Conservation (phyloP, 2,329 filamentous ascomycete species). For the Coniochaeta sp. region DNA sequence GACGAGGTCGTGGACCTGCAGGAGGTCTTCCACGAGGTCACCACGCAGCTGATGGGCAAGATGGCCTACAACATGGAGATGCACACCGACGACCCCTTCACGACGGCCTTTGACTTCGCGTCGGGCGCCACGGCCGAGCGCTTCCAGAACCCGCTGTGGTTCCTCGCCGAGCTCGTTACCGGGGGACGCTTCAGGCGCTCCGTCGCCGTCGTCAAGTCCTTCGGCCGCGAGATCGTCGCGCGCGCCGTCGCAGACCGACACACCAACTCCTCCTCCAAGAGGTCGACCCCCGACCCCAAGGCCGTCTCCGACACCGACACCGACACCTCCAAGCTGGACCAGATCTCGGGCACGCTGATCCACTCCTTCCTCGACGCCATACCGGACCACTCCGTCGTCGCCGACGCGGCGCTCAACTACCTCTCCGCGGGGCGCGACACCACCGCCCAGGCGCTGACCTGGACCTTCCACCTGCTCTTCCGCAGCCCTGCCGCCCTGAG, state of each 20-base stretch:
- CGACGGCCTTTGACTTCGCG: constrained; percentile 53
- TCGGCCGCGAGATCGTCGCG: constrained; percentile 50
- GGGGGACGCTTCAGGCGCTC: constrained; percentile 40
- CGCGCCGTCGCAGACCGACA: constrained; percentile 39
- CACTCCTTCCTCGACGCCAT: constrained; percentile 53
- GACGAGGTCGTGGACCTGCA: constrained; percentile 44
- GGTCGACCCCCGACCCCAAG: not conserved
- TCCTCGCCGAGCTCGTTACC: constrained; percentile 47
- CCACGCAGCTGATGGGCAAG: constrained; percentile 58
- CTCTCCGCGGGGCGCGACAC: constrained; percentile 59
- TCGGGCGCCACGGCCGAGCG: constrained; percentile 52
- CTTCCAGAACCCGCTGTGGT: constrained; percentile 61
- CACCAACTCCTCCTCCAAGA: not conserved
- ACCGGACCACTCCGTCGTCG: constrained; percentile 45
- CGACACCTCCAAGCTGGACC: constrained; percentile 22
- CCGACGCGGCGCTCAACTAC: constrained; percentile 59
- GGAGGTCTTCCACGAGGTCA: constrained; percentile 54
- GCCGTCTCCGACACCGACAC: constrained; percentile 9
- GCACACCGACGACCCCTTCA: constrained; percentile 53
- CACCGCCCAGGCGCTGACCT: constrained; percentile 57
- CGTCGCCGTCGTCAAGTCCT: constrained; percentile 41
- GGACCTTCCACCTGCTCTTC: constrained; percentile 56
- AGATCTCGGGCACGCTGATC: constrained; percentile 49
- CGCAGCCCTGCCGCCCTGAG: constrained; percentile 32
- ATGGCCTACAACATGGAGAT: constrained; percentile 67